These are phyloP conservation scores for Clausena lansium DNA, from an alignment of 345 rosid genomes.

Conservation along the genomic window DNA sequence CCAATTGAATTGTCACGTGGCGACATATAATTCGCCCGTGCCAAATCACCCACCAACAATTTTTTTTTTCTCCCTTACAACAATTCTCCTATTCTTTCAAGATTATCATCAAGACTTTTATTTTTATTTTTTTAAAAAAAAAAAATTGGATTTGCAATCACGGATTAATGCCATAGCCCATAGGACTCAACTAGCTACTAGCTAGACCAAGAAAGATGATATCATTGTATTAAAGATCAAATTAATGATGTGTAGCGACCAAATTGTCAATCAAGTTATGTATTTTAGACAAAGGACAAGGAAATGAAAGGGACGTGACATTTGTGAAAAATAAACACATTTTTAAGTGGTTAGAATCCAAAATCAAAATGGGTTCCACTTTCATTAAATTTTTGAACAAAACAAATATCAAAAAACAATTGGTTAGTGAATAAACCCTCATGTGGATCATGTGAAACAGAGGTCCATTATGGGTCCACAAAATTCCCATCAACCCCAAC, in stretches of 20 bases:
- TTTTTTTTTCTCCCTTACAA: too few relatives aligned
- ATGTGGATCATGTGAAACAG: background rate
- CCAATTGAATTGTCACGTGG: too few relatives aligned
- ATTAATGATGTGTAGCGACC: background rate
- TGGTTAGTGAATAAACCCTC: background rate
- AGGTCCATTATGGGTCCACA: background rate
- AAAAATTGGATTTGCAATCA: background rate
- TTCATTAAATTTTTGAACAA: background rate
- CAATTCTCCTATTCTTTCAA: too few relatives aligned
- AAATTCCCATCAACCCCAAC: background rate
- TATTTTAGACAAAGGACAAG: background rate
- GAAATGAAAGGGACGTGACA: conserved; percentile 9
- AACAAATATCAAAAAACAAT: background rate
- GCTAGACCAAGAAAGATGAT: background rate
- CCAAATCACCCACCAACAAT: too few relatives aligned
- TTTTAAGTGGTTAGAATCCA: background rate
- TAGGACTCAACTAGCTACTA: background rate
- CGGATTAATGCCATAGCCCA: background rate
- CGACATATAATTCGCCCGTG: too few relatives aligned
- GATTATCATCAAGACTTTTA: too few relatives aligned
- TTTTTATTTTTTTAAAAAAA: background rate
- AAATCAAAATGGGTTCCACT: conserved; percentile 7
- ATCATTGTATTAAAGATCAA: background rate
- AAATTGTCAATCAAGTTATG: background rate
- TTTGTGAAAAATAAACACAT: background rate